Base-by-base conservation (phyloP, 345 rosid genomes). In the Leavenworthia alabamica region DNA sequence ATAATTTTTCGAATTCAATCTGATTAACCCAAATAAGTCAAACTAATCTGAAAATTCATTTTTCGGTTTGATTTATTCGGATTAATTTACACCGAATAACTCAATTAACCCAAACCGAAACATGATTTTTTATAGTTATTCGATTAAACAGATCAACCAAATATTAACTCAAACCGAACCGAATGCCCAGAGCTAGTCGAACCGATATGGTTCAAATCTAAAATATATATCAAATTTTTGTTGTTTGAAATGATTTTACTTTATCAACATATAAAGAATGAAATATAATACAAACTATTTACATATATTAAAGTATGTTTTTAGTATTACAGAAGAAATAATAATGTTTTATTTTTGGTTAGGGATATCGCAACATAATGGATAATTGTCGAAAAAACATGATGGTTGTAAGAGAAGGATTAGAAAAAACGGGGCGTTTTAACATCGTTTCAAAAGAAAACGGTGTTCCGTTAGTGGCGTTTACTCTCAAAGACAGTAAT, bases 401-500 rank as follows among this genome's bases (percentile, higher is more conserved):
- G 40, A 65, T 76, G 45, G 82, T 85, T 0, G 63, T 88, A 20
- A 85, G 79, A 55, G n/a, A 78, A 75, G 96, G 96, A 2, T 50
- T 88, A 52, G 90, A 83, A 69, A 75, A 78, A 29, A 74, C 75
- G 3, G 96, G 85, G 6, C 74, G 82, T 3, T 88, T 88, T 62
- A 75, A 83, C 72, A 79, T 88, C 17, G 71, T 83, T 3, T 88
- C 96, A 0, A 88, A 88, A 55, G 88, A 85, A 46, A 8, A 62
- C 3, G 96, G 96, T 0, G 93, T 88, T 9, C 92, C 96, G 0
- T 69, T 88, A 6, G 89, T 88, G 6, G 96, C 96, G 51, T 85
- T 88, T 63, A 83, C 92, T 5, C 73, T 88, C 8, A 83, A 83
- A 54, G 85, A 88, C 66, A 76, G 56, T 36, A 76, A 75, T 77